Conservation (phyloP, 768 basidiomycete genomes). For the Hydnomerulius pinastri region DNA sequence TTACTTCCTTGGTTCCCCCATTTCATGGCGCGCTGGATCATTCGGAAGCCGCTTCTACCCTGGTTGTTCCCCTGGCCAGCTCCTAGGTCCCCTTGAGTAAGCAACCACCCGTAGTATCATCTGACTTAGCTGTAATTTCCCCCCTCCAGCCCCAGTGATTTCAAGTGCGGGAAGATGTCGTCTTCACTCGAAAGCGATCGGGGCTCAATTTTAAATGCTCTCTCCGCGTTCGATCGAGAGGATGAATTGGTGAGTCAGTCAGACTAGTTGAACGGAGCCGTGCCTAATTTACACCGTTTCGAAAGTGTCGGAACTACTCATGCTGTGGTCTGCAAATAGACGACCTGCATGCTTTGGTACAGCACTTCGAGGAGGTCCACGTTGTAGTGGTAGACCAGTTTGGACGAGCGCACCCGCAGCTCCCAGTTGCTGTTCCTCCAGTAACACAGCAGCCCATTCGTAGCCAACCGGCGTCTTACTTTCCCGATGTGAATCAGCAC, state of each 20-base stretch:
- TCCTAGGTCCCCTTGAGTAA: slow-evolving; percentile 67
- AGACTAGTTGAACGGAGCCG: not conserved
- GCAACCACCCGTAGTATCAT: slow-evolving; percentile 25
- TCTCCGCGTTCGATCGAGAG: slow-evolving; percentile 66
- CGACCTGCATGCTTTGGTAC: slow-evolving; percentile 81
- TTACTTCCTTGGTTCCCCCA: slow-evolving; percentile 72
- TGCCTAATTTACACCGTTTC: not conserved
- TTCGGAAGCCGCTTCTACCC: slow-evolving; percentile 65
- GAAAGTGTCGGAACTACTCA: slow-evolving; percentile 80
- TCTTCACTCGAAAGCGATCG: slow-evolving; percentile 64
- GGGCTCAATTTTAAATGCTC: slow-evolving; percentile 61
- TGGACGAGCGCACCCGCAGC: slow-evolving; percentile 35
- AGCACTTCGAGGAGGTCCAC: slow-evolving; percentile 91
- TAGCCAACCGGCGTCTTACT: slow-evolving; percentile 33
- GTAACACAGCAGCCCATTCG: slow-evolving; percentile 32
- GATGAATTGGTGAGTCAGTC: slow-evolving; percentile 63
- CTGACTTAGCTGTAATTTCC: not conserved
- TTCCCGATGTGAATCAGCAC: slow-evolving; percentile 24
- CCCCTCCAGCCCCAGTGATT: slow-evolving; percentile 42
- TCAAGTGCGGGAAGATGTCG: slow-evolving; percentile 46
- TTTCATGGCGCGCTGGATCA: slow-evolving; percentile 70
- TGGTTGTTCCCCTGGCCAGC: slow-evolving; percentile 61
- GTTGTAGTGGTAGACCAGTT: slow-evolving; percentile 68
- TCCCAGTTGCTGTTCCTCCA: slow-evolving; percentile 33
- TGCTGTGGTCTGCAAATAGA: slow-evolving; percentile 83